phyloP scores from a whole-genome alignment of 352 stramenopile genomes.

The Phytophthora pisi region DNA sequence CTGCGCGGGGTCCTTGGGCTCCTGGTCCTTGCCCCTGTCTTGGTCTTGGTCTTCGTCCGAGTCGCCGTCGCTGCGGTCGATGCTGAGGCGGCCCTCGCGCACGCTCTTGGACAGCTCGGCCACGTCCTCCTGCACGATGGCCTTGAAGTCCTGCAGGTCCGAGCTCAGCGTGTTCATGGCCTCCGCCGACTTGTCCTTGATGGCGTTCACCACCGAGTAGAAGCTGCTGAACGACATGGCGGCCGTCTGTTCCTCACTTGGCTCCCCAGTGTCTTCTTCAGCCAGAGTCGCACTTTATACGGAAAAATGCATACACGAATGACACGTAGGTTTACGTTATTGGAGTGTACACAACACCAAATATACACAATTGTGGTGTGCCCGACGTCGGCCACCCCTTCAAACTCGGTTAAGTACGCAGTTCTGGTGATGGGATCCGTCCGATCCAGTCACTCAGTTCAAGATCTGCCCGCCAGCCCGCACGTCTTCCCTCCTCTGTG shows the following conservation, averaged over 20 bases:
- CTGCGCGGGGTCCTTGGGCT: constrained; percentile 4
- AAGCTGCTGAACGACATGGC: constrained; percentile 58
- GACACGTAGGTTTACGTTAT: background rate
- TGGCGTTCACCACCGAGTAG: constrained; percentile 51
- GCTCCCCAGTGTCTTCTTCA: background rate
- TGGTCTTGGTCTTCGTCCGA: constrained; percentile 18
- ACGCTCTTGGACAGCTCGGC: constrained; percentile 64
- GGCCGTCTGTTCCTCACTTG: background rate
- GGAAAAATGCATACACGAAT: background rate
- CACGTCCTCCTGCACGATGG: constrained; percentile 74
- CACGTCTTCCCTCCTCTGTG: background rate
- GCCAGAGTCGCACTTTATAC: background rate
- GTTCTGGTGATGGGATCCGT: background rate
- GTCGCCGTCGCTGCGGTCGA: constrained; percentile 39
- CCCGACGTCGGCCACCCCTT: constrained; percentile 15
- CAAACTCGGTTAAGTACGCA: constrained; percentile 5
- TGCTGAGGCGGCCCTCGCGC: constrained; percentile 49
- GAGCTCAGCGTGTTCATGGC: constrained; percentile 76
- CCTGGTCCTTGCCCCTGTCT: background rate
- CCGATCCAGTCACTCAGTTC: background rate
- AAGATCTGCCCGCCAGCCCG: constrained; percentile 9
- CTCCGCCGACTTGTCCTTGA: constrained; percentile 69
- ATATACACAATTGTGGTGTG: constrained; percentile 2
- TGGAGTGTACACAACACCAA: background rate
- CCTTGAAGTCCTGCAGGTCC: constrained; percentile 72